Percentiles rank a stretch among this genome's conserved stretches.
Conservation (phyloP, 2,329 filamentous ascomycete genomes). For the Pseudopyrenochaeta lycopersici region DNA sequence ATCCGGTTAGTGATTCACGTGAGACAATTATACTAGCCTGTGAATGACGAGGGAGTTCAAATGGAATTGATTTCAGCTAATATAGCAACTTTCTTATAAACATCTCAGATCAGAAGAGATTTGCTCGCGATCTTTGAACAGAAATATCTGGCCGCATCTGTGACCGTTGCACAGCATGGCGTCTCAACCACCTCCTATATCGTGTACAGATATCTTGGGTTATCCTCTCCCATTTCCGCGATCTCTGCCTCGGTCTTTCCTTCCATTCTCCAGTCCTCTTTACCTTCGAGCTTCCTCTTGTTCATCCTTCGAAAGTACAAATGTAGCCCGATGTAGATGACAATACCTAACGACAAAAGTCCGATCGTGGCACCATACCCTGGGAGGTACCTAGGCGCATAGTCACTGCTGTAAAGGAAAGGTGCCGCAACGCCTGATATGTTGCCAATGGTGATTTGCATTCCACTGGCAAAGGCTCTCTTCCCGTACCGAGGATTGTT, state of each 20-base stretch:
- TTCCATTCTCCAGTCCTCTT: constrained; percentile 34
- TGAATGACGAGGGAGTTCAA: too few species aligned
- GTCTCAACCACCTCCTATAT: constrained; percentile 9
- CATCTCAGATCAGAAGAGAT: too few species aligned
- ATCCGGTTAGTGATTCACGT: too few species aligned
- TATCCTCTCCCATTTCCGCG: constrained; percentile 35
- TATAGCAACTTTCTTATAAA: too few species aligned
- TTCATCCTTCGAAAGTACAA: constrained; percentile 32
- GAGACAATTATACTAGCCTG: too few species aligned
- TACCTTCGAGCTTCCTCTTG: constrained; percentile 30
- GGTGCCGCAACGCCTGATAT: constrained; percentile 42
- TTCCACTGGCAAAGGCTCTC: constrained; percentile 36
- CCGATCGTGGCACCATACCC: constrained; percentile 37
- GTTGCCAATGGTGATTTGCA: constrained; percentile 50
- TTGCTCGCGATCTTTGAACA: too few species aligned
- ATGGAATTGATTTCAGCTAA: too few species aligned
- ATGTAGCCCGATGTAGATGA: constrained; percentile 26
- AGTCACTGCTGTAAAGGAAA: constrained; percentile 27
- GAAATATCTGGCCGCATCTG: neutral
- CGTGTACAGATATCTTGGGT: constrained; percentile 35
- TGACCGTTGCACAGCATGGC: neutral
- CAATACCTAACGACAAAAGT: constrained; percentile 23
- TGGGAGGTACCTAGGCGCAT: constrained; percentile 24
- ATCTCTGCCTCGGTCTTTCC: constrained; percentile 34
- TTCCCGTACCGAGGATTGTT: constrained; percentile 45